A percentile compares a stretch with the other conserved stretches of the same genome.
phyloP scores from a whole-genome alignment of 23 red algal genomes.

The Gracilaria caudata region DNA sequence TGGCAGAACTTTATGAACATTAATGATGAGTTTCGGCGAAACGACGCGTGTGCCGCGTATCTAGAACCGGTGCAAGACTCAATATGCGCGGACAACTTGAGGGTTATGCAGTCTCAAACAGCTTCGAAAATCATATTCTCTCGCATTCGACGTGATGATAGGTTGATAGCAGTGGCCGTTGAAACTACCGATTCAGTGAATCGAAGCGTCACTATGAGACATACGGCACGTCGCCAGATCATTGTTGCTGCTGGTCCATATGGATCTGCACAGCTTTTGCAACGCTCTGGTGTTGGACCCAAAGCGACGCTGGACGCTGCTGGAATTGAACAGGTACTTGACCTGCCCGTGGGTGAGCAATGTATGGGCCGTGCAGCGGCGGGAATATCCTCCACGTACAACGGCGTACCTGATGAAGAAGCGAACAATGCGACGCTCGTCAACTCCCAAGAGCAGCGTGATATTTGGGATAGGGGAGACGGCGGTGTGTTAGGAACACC shows the following conservation, averaged over 20 bases:
- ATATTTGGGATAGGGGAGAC: not conserved
- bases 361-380: slow-evolving; percentile 22
- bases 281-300: slow-evolving; percentile 83
- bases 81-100: slow-evolving; percentile 24
- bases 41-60: slow-evolving; percentile 59
- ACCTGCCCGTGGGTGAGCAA: slow-evolving; percentile 56
- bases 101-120: slow-evolving; percentile 10
- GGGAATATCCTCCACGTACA: slow-evolving; percentile 16
- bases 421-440: slow-evolving; percentile 4
- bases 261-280: slow-evolving; percentile 67
- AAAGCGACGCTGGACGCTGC: slow-evolving; percentile 23
- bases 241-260: slow-evolving; percentile 74
- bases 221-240: slow-evolving; percentile 31
- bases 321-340: slow-evolving; percentile 37
- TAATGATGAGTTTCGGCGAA: slow-evolving; percentile 22
- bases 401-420: slow-evolving; percentile 26
- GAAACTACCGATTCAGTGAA: slow-evolving; percentile 10
- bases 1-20: slow-evolving; percentile 33
- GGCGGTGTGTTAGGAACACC: slow-evolving; percentile 14
- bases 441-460: slow-evolving; percentile 3
- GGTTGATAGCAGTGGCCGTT: not conserved
- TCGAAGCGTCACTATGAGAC: not conserved
- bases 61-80: slow-evolving; percentile 17
- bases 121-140: slow-evolving; percentile 9
- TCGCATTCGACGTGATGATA: not conserved